A percentile compares a stretch with the other conserved stretches of the same genome.
Evolutionary conservation across 2,329 filamentous ascomycete genomes (phyloP).

Genomic region (Monosporascus sp.): DNA sequence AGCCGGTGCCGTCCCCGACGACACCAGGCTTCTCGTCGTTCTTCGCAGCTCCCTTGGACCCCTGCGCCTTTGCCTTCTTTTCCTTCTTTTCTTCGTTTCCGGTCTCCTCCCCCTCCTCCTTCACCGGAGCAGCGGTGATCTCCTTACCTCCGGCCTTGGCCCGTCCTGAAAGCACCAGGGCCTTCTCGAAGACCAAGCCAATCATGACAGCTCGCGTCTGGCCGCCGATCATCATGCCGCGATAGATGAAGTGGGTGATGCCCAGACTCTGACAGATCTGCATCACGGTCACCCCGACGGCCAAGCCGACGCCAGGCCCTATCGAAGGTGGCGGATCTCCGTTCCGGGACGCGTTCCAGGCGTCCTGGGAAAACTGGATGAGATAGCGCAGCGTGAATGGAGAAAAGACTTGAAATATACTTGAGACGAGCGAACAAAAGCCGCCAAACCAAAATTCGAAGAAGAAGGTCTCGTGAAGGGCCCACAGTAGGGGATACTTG

Average conservation of each 20-base stretch:
- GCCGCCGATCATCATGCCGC: constrained; percentile 86
- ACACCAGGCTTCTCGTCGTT: constrained; percentile 42
- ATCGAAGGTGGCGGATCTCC: constrained; percentile 58
- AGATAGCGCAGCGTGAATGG: constrained; percentile 83
- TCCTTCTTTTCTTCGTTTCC: constrained; percentile 41
- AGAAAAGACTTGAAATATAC: constrained; percentile 72
- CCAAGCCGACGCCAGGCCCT: constrained; percentile 72
- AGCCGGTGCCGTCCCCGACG: constrained; percentile 69
- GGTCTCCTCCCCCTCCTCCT: constrained; percentile 40
- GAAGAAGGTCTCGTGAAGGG: constrained; percentile 81
- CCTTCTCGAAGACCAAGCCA: constrained; percentile 84
- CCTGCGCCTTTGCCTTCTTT: constrained; percentile 35
- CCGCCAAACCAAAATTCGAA: constrained; percentile 82
- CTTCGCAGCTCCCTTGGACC: constrained; percentile 21
- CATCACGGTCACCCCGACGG: constrained; percentile 79
- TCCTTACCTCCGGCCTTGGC: constrained; percentile 72
- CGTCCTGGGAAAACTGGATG: constrained; percentile 77
- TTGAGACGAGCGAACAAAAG: constrained; percentile 66
- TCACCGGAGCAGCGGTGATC: constrained; percentile 31
- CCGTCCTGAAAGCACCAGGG: constrained; percentile 80
- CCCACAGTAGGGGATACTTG: constrained; percentile 70
- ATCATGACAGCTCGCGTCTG: constrained; percentile 78
- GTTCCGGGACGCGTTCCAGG: constrained; percentile 59
- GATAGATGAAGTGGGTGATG: constrained; percentile 88
- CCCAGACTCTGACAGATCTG: constrained; percentile 75